Evolutionary conservation across 306 rosid species (phyloP).

Genomic region (Sicyos baderoa): DNA sequence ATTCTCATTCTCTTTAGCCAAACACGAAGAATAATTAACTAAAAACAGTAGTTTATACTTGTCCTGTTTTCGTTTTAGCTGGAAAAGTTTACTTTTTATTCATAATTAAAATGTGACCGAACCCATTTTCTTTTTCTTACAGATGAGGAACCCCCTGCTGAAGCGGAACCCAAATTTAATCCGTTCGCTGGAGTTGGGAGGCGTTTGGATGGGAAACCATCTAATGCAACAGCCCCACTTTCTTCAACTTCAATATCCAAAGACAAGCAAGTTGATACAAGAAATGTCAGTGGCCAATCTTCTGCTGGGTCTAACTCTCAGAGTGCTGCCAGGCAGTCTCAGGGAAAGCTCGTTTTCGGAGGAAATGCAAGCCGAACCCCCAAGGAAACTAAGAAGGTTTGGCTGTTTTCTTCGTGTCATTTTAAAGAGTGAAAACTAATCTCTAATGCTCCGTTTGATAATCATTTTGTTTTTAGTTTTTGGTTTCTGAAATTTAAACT

Average conservation of each 20-base stretch:
- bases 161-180: constrained; percentile 61
- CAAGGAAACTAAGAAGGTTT: constrained; percentile 59
- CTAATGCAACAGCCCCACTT: constrained; percentile 42
- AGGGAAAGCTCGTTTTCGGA: constrained; percentile 91
- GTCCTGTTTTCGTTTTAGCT: background rate
- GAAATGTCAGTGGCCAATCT: constrained; percentile 36
- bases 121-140: constrained; percentile 16
- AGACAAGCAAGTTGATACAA: constrained; percentile 39
- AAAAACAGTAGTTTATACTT: background rate
- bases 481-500: too few relatives aligned
- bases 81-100: background rate
- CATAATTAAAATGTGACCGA: background rate
- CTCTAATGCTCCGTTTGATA: too few relatives aligned
- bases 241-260: constrained; percentile 42
- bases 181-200: constrained; percentile 80
- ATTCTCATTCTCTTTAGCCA: too few relatives aligned
- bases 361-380: constrained; percentile 44
- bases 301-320: constrained; percentile 64
- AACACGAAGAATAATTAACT: background rate
- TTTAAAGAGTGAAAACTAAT: background rate
- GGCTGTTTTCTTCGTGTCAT: background rate
- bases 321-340: constrained; percentile 45
- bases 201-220: constrained; percentile 90
- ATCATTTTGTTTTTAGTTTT: too few relatives aligned
- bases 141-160: constrained; percentile 58